Percentiles rank a stretch among this genome's conserved stretches.
These are phyloP conservation scores for Populus hybrid DNA, from an alignment of 441 rosid genomes.

Conservation along the genomic window DNA sequence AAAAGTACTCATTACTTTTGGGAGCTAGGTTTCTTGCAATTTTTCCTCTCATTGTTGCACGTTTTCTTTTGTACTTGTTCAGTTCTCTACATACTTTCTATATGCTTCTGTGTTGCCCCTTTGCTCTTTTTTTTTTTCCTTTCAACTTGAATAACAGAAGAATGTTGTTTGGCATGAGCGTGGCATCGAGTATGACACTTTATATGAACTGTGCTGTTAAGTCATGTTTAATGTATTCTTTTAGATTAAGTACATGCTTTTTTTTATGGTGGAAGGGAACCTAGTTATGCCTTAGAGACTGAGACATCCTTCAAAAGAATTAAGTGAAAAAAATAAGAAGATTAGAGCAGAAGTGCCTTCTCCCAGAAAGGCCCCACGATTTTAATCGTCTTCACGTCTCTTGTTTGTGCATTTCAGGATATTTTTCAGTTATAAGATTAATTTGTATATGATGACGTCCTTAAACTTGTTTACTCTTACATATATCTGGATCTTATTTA, in stretches of 20 bases:
- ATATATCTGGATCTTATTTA: not conserved
- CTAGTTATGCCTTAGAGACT: not conserved
- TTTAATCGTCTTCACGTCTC: not conserved
- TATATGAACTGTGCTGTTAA: not conserved
- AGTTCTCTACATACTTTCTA: not conserved
- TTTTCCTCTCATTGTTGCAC: not conserved
- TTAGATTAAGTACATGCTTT: not conserved
- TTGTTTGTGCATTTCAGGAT: not conserved
- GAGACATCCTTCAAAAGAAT: not conserved
- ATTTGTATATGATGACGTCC: not conserved
- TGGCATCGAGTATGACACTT: not conserved
- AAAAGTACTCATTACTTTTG: not conserved
- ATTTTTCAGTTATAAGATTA: not conserved
- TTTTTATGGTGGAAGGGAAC: not conserved
- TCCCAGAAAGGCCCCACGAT: not conserved
- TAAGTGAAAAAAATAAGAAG: not conserved
- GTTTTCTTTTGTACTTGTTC: not conserved
- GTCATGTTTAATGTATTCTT: not conserved
- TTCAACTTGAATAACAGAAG: slow-evolving; percentile 3
- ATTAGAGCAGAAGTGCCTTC: not conserved
- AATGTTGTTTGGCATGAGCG: not conserved
- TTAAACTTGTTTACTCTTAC: slow-evolving; percentile 1
- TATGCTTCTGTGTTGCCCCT: not conserved
- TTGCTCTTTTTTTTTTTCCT: not conserved
- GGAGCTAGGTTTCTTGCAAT: not conserved